Evolutionary conservation across 768 basidiomycete genomes (phyloP).

Genomic region (Mycena alexandri): DNA sequence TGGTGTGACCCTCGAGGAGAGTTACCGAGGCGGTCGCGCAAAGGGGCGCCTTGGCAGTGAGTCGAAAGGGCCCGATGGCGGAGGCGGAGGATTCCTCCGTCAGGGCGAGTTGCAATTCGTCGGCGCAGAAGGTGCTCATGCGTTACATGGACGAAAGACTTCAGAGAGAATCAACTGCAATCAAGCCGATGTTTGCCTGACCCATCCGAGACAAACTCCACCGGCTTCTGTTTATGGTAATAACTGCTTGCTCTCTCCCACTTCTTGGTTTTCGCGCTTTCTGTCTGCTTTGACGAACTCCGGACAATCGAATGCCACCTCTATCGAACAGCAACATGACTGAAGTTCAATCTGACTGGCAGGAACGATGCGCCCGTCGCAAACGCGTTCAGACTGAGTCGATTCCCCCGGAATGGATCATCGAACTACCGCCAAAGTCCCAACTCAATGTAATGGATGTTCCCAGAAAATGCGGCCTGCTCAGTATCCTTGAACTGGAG

Average conservation of each 20-base stretch:
- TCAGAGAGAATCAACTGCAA: not conserved
- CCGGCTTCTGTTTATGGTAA: not conserved
- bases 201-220: conserved; percentile 3
- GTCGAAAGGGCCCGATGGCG: conserved; percentile 62
- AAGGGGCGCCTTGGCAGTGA: conserved; percentile 54
- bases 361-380: conserved; percentile 46
- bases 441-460: conserved; percentile 62
- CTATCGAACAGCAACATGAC: not conserved
- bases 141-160: conserved; percentile 16
- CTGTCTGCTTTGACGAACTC: too few relatives aligned
- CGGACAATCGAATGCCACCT: not conserved
- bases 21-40: conserved; percentile 68
- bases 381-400: conserved; percentile 61
- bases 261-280: too few relatives aligned
- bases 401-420: conserved; percentile 69
- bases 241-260: not conserved
- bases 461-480: conserved; percentile 63
- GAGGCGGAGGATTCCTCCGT: conserved; percentile 70
- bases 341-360: conserved; percentile 39
- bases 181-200: conserved; percentile 2
- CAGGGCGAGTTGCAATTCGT: conserved; percentile 68
- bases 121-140: conserved; percentile 52
- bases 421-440: conserved; percentile 53
- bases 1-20: conserved; percentile 65
- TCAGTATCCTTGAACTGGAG: conserved; percentile 65